Percentiles rank a stretch among this genome's conserved stretches.
Conservation (phyloP, 805 yeast species). For the Lachancea kluyveri region DNA sequence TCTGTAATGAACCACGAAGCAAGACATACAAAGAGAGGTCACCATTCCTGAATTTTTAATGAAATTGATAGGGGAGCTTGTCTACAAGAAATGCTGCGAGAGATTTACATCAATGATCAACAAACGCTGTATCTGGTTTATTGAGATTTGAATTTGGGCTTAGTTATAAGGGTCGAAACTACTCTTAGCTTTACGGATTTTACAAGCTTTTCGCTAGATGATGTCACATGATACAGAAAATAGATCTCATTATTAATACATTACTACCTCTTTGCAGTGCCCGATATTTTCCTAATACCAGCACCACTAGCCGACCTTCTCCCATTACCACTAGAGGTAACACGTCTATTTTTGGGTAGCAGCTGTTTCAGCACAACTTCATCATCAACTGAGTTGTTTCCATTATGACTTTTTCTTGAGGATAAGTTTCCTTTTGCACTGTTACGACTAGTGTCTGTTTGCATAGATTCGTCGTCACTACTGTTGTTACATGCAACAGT, state of each 20-base stretch:
- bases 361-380: conserved; percentile 23
- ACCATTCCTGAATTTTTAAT: no score
- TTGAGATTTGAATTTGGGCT: no score
- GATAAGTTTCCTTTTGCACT: no score
- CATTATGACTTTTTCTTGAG: conserved; percentile 9
- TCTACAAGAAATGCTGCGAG: no score
- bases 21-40: no score
- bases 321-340: conserved; percentile 19
- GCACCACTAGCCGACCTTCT: conserved; percentile 30
- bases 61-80: no score
- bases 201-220: no score
- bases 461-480: conserved; percentile 27
- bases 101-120: no score
- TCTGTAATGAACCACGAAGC: no score
- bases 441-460: conserved; percentile 20
- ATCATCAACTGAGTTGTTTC: conserved; percentile 13
- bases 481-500: conserved; percentile 13
- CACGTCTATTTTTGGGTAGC: conserved; percentile 27
- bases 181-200: no score
- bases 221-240: background rate
- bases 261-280: conserved; percentile 23
- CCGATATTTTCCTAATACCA: conserved; percentile 31
- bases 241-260: conserved; percentile 3
- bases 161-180: no score
- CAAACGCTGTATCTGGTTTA: no score